A percentile compares a stretch with the other conserved stretches of the same genome.
These are phyloP conservation scores for Podila verticillata DNA, from an alignment of 192 early-diverging fungal species.

Conservation along the genomic window DNA sequence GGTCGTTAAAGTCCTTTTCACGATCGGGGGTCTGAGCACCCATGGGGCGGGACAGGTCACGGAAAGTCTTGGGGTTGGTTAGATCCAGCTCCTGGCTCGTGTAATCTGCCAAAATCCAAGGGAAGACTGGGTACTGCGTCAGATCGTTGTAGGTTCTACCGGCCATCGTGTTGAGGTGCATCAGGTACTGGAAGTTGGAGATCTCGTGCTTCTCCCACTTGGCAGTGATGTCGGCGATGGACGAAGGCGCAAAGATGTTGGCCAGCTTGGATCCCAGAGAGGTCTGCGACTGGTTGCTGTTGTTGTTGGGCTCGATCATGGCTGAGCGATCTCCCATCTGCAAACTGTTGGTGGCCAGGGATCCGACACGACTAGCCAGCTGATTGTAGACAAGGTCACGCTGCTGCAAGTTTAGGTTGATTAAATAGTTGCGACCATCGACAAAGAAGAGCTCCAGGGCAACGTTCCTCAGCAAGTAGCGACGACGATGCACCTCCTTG, in stretches of 20 bases:
- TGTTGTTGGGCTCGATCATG: constrained; percentile 50
- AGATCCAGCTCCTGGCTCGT: constrained; percentile 83
- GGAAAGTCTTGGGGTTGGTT: constrained; percentile 75
- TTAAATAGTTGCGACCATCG: constrained; percentile 77
- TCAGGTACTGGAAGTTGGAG: constrained; percentile 96
- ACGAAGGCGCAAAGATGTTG: constrained; percentile 72
- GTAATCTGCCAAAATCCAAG: constrained; percentile 91
- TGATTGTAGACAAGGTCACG: constrained; percentile 74
- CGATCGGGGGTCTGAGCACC: constrained; percentile 82
- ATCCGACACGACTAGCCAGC: constrained; percentile 61
- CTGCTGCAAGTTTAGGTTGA: constrained; percentile 73
- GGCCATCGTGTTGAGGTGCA: constrained; percentile 91
- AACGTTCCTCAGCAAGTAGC: constrained; percentile 64
- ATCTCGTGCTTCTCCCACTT: constrained; percentile 89
- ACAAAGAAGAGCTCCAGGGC: constrained; percentile 85
- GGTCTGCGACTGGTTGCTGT: constrained; percentile 33
- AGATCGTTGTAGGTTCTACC: constrained; percentile 89
- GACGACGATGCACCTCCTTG: constrained; percentile 64
- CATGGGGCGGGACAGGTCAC: constrained; percentile 93
- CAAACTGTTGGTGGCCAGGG: constrained; percentile 58
- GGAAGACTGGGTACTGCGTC: constrained; percentile 97
- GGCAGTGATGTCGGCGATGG: constrained; percentile 74
- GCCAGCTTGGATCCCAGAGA: constrained; percentile 60
- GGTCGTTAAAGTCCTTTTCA: constrained; percentile 68
- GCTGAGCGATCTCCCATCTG: constrained; percentile 56